Base-by-base conservation (phyloP, 2,329 filamentous ascomycete genomes). In the Fusarium sp. region DNA sequence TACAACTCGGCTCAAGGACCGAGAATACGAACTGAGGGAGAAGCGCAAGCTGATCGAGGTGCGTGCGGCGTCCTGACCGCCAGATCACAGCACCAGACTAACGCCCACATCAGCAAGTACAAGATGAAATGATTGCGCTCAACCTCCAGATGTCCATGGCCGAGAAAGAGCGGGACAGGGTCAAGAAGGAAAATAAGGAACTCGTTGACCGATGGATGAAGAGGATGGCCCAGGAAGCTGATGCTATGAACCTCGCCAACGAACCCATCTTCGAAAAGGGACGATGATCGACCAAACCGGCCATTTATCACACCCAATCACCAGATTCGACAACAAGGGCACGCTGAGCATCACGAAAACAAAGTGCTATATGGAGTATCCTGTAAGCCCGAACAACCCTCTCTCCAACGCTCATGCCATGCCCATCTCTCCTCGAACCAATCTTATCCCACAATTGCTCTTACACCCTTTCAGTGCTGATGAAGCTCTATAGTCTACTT, bases 181-280 rank as follows among this genome's bases (percentile, higher is more conserved):
- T 97, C 68, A 89, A 90, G 77, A 87, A 86, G 63, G 96, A 98
- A 79, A 98, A 98, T 77, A 91, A 93, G 77, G 93, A 97, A 72
- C 85, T 99, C 59, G 90, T 98, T 56, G 92, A 94, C 78, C 87
- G 96, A 58, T 98, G 95, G 94, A 95, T 98, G 92, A 90, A 89
- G 77, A 87, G 92, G 69, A 96, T 96, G 88, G 92, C 91, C 5
- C 88, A 91, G 77, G 95, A 98, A 82, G 95, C 93, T 11, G 93
- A 96, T 60, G 91, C 89, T 68, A 95, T 97, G 91, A 98, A 98
- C 76, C 80, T 85, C 53, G 85, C 87, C 65, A 89, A 88, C 76
- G 87, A 89, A 71, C 83, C 80, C 16, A 74, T 75, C n/a, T 73
- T 78, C 39, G 74, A 79, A 51, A 77, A 73, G 34, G 66, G 73